phyloP scores from a whole-genome alignment of 257 asterid genomes.

The Gentiana straminea region DNA sequence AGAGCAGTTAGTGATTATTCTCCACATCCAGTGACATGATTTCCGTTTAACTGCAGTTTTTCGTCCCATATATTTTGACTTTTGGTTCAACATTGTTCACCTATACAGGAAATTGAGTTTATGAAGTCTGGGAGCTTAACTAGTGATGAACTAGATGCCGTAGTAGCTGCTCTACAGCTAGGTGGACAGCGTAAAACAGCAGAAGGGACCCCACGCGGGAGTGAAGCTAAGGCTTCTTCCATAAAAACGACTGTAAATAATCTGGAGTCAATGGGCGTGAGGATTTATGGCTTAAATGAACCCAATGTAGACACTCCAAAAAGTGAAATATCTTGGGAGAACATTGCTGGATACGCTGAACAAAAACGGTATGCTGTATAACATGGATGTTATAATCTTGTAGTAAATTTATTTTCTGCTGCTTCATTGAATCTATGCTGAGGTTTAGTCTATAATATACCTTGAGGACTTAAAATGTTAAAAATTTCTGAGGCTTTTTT shows the following conservation, averaged over 20 bases:
- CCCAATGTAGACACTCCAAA: conserved; percentile 31
- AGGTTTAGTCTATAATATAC: neutral
- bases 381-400: neutral
- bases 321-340: conserved; percentile 72
- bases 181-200: conserved; percentile 50
- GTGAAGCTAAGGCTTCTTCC: conserved; percentile 26
- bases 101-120: conserved; percentile 76
- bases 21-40: conserved; percentile 4
- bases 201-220: conserved; percentile 34
- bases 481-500: no score
- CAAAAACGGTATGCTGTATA: conserved; percentile 60
- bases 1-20: conserved; percentile 57
- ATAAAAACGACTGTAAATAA: conserved; percentile 48
- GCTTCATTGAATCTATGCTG: neutral
- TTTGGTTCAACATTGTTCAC: neutral
- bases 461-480: no score
- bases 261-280: conserved; percentile 83
- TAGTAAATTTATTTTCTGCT: no score
- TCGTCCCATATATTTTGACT: neutral
- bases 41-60: neutral
- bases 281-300: conserved; percentile 60
- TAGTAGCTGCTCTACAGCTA: conserved; percentile 51
- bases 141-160: conserved; percentile 76
- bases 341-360: conserved; percentile 79
- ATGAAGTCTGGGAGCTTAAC: conserved; percentile 73